Evolutionary conservation across 1,284 basidiomycete species (phyloP), one percentile per base, ranked within the genome.

Genomic region (Leccinum solheimii): DNA sequence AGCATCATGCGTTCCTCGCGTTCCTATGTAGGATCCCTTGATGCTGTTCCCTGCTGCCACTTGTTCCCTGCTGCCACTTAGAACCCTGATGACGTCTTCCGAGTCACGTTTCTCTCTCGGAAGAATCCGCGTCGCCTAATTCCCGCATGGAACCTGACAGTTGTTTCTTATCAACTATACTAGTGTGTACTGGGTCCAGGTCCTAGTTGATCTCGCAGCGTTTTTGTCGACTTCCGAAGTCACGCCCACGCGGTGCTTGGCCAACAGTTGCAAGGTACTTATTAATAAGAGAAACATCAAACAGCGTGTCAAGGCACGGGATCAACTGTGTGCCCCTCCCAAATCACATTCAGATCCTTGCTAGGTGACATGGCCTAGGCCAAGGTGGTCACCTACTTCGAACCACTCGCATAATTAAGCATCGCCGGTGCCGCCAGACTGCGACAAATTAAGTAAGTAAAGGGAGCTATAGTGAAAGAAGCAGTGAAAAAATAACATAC

Each of bases 71-170:
- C 82, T 94, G 62, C 72, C 19, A 45, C n/a, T 94, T 5, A 83
- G 89, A 6, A 79, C 84, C 3, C 93, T 95, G 75, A 70, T 92
- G 38, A 89, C 89, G 0, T 75, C 76, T 3, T 38, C 36, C 36
- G 36, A 38, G 16, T 95, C 57, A 81, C 80, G 7, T 95, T 90
- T 77, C 83, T 95, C 56, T 80, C 83, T 55, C 83, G 86, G 45
- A 94, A 94, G 74, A 86, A 23, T 95, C 57, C 83, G 85, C 32
- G 83, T 94, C 57, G 89, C 92, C 0, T 83, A 90, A 3, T 85
- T 87, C 43, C 82, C 9, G 92, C 85, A n/a, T 92, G 83, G 83
- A 85, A 87, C 34, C 86, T 36, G 34, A 36, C 93, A 0, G 85
- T 13, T 6, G 19, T 45, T 45, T 19, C n/a, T 45, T 21, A 21